Evolutionary conservation across 2,329 filamentous ascomycete species (phyloP).

Genomic region (Aspergillus pseudoterreus): DNA sequence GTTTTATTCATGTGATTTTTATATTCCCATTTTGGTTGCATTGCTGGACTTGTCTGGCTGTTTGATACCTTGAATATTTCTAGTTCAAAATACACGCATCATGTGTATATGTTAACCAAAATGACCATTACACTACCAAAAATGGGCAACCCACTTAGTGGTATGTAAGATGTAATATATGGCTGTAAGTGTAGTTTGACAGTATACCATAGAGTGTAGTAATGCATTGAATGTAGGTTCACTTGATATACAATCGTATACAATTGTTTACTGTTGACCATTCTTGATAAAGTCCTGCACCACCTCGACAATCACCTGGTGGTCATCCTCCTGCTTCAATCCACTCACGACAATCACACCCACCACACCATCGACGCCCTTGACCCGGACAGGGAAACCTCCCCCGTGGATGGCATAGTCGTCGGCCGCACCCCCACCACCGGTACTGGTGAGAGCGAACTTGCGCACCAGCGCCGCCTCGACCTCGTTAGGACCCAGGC

Average conservation of each 20-base stretch:
- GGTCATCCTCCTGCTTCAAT: conserved; percentile 72
- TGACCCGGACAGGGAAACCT: conserved; percentile 67
- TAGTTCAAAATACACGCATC: neutral
- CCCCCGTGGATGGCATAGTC: conserved; percentile 77
- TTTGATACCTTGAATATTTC: conserved; percentile 5
- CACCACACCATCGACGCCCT: conserved; percentile 70
- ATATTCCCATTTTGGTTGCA: conserved; percentile 10
- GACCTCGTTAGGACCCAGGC: conserved; percentile 44
- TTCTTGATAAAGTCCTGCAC: conserved; percentile 50
- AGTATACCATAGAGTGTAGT: conserved; percentile 5
- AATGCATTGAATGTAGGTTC: neutral
- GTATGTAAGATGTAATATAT: too few species aligned
- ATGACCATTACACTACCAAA: too few species aligned
- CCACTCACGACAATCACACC: conserved; percentile 74
- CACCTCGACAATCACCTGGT: conserved; percentile 69
- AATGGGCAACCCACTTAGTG: too few species aligned
- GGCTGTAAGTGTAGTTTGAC: too few species aligned
- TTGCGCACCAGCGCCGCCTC: conserved; percentile 63
- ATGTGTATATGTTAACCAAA: too few species aligned
- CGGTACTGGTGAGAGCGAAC: conserved; percentile 56
- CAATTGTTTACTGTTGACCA: conserved; percentile 11
- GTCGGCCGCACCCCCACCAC: conserved; percentile 44
- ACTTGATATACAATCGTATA: neutral
- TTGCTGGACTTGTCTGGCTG: neutral
- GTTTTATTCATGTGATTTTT: conserved; percentile 27